phyloP scores from a whole-genome alignment of 805 yeast species.

The Dipodascopsis uninucleata region DNA sequence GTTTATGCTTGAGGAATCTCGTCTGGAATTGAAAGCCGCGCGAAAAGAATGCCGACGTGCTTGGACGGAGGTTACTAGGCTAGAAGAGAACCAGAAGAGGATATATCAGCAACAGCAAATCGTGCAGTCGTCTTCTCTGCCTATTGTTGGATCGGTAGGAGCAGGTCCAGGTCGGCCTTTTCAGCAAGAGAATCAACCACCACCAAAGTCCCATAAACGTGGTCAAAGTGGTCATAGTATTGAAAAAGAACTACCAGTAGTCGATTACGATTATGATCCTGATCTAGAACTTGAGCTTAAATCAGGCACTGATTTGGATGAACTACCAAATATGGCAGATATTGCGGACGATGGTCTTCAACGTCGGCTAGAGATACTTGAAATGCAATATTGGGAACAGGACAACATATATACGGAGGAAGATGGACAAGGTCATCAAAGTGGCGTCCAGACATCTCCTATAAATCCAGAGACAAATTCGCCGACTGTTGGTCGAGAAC shows the following conservation, averaged over 20 bases:
- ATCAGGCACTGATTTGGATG: too few relatives aligned
- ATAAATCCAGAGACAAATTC: too few relatives aligned
- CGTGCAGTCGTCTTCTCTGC: neutral
- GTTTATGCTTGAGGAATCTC: conserved; percentile 13
- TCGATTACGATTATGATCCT: too few relatives aligned
- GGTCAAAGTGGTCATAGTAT: too few relatives aligned
- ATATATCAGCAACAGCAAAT: neutral
- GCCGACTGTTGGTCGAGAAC: too few relatives aligned
- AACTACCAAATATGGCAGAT: too few relatives aligned
- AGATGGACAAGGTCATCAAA: too few relatives aligned
- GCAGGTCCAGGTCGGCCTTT: neutral
- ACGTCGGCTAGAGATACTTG: conserved; percentile 10
- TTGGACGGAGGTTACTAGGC: conserved; percentile 23
- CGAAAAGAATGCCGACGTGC: conserved; percentile 23
- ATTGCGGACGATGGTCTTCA: conserved; percentile 12
- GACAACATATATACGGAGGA: too few relatives aligned
- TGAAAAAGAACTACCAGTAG: too few relatives aligned
- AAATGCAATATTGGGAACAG: conserved; percentile 21
- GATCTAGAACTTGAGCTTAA: too few relatives aligned
- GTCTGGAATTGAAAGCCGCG: conserved; percentile 20
- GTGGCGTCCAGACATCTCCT: too few relatives aligned
- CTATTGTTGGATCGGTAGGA: neutral
- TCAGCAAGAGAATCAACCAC: neutral
- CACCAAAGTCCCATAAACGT: neutral
- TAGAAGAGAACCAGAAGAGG: conserved; percentile 13